phyloP scores from a whole-genome alignment of 1,284 basidiomycete species.

The Takashimella tepidaria region DNA sequence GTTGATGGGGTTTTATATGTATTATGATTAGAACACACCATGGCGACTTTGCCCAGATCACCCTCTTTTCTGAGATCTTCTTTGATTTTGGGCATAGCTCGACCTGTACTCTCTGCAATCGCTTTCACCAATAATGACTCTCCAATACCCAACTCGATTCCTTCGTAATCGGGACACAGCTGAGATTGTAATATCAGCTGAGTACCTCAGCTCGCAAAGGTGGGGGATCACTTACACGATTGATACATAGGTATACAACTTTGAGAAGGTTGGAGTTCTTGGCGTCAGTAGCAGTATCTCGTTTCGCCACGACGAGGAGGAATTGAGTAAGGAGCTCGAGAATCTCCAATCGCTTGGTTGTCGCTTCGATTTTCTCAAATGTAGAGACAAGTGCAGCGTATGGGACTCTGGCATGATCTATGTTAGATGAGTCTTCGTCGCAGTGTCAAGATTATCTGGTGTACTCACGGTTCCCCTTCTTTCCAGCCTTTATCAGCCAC shows the following conservation, averaged over 20 bases:
- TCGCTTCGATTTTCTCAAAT: conserved; percentile 86
- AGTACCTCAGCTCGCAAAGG: background rate
- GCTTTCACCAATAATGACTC: conserved; percentile 93
- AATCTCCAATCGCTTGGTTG: conserved; percentile 94
- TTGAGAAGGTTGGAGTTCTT: conserved; percentile 67
- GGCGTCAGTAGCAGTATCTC: conserved; percentile 39
- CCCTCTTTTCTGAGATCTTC: conserved; percentile 90
- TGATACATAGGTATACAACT: conserved; percentile 94
- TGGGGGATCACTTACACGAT: conserved; percentile 59
- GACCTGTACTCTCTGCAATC: conserved; percentile 89
- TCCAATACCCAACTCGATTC: conserved; percentile 93
- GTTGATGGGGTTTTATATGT: background rate
- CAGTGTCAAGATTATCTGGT: background rate
- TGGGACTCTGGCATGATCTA: conserved; percentile 61
- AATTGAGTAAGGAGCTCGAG: conserved; percentile 82
- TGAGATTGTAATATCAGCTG: conserved; percentile 37
- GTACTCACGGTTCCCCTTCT: conserved; percentile 69
- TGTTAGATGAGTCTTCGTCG: too few species aligned
- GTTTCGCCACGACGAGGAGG: conserved; percentile 79
- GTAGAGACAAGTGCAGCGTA: conserved; percentile 87
- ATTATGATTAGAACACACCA: conserved; percentile 57
- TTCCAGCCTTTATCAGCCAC: conserved; percentile 84
- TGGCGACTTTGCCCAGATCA: conserved; percentile 91
- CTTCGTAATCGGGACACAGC: conserved; percentile 93
- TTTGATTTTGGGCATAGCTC: conserved; percentile 76